These are phyloP conservation scores for Hypomyces perniciosus DNA, from an alignment of 2,329 filamentous ascomycete species.

Conservation along the genomic window DNA sequence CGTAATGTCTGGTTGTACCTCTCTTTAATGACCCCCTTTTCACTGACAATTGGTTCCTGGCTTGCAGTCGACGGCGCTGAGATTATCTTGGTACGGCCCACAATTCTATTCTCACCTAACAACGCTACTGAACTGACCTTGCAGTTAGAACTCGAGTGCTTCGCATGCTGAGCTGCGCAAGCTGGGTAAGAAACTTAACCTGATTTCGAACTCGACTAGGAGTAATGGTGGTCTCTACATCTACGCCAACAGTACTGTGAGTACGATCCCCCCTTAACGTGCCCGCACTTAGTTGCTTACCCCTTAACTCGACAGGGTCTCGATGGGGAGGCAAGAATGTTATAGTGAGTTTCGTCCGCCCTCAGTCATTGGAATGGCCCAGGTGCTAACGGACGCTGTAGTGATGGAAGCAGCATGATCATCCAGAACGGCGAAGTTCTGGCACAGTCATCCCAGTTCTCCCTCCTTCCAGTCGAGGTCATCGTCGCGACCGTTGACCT, in stretches of 20 bases:
- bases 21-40: neutral
- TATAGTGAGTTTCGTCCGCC: neutral
- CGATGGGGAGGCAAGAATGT: neutral
- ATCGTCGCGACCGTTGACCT: constrained; percentile 61
- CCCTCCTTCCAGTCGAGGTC: constrained; percentile 59
- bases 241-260: constrained; percentile 38
- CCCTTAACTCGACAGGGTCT: neutral
- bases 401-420: constrained; percentile 45
- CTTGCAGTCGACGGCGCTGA: constrained; percentile 4
- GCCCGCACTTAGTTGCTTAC: neutral
- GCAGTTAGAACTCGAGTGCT: constrained; percentile 20
- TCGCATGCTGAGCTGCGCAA: constrained; percentile 53
- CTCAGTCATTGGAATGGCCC: neutral
- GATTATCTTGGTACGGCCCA: neutral
- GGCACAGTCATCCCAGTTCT: constrained; percentile 59
- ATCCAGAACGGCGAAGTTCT: constrained; percentile 52
- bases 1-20: neutral
- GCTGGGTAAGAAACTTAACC: constrained; percentile 54
- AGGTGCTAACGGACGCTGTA: constrained; percentile 28
- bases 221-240: constrained; percentile 55
- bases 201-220: constrained; percentile 61
- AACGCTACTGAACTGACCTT: neutral
- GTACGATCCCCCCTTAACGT: neutral
- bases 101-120: neutral
- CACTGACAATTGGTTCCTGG: no score